Base-by-base conservation (phyloP, 2,329 filamentous ascomycete species). In the Botrytis pseudocinerea region DNA sequence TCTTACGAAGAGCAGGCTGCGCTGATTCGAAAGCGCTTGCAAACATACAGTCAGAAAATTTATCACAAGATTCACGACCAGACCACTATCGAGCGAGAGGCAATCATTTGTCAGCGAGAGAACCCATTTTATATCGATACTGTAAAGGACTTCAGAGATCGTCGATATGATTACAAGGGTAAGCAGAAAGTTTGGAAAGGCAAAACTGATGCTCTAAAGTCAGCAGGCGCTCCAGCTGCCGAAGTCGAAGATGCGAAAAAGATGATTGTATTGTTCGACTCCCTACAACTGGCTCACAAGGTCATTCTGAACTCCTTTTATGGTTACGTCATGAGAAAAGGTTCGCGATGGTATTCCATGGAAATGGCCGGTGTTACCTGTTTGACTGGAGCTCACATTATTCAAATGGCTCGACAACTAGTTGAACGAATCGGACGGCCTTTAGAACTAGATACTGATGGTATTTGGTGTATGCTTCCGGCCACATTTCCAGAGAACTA, bases 241-340 rank as follows among this genome's bases (percentile, higher is more conserved):
- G 96, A 99, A 78, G 87, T 99, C 25, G 97, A 99, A 20, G 92
- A 94, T 73, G 96, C 94, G 8, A 98, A 98, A 85, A 99, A 99
- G 86, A 99, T 99, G 97, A 96, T 98, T 72, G 87, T 98, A 65
- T 84, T 99, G 7, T 99, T 93, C 81, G 96, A 99, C 81, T 99
- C 96, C 0, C 86, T 99, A 73, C 97, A 99, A 82, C 86, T 99
- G 78, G 96, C 96, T 0, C 96, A 99, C 85, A 99, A 99, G 82
- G 96, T 99, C 84, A 99, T 99, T 87, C 82, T 99, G 72, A 99
- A 99, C 85, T 97, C 94, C 72, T 99, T 99, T 85, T 99, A 99
- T 78, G 96, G 96, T 76, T 99, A 99, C 81, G 96, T 98, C 82
- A 99, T 99, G 96, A 89, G 96, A 84, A 99, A 99, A 82, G 96